These are phyloP conservation scores for Blumeriella jaapii DNA, from an alignment of 2,329 filamentous ascomycete genomes.

Conservation along the genomic window DNA sequence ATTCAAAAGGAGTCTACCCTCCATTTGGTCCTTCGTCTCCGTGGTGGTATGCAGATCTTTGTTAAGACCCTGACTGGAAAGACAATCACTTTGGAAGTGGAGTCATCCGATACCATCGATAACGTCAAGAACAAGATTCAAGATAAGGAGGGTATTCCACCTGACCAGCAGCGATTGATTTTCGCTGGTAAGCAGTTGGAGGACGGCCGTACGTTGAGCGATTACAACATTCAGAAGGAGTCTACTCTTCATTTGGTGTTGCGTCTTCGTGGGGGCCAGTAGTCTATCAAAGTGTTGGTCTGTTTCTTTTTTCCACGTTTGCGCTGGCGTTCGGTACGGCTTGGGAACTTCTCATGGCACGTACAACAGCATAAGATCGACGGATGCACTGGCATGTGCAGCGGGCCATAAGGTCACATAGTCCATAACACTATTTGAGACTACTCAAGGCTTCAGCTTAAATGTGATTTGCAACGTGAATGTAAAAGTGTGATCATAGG, in stretches of 20 bases:
- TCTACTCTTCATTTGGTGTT: conserved; percentile 60
- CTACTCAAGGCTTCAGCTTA: too few relatives aligned
- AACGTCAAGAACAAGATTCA: conserved; percentile 64
- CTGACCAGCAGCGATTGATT: conserved; percentile 58
- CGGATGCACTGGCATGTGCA: conserved; percentile 3
- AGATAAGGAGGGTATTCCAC: conserved; percentile 60
- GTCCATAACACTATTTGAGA: too few relatives aligned
- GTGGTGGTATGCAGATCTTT: conserved; percentile 65
- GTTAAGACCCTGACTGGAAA: conserved; percentile 61
- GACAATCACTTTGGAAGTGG: conserved; percentile 60
- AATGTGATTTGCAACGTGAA: too few relatives aligned
- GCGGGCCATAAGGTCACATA: too few relatives aligned
- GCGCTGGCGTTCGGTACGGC: conserved; percentile 18
- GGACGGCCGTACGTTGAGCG: conserved; percentile 64
- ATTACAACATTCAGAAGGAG: conserved; percentile 81
- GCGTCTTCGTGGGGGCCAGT: conserved; percentile 55
- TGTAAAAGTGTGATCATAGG: too few relatives aligned
- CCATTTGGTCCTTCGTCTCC: conserved; percentile 58
- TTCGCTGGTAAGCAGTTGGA: conserved; percentile 63
- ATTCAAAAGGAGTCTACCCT: conserved; percentile 71
- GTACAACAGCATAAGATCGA: conserved; percentile 7
- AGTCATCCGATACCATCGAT: conserved; percentile 57
- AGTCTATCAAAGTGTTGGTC: conserved; percentile 17
- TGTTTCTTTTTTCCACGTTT: conserved; percentile 4
- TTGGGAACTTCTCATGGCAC: conserved; percentile 10